Base-by-base conservation (phyloP, 306 rosid species). In the Malus orientalis region DNA sequence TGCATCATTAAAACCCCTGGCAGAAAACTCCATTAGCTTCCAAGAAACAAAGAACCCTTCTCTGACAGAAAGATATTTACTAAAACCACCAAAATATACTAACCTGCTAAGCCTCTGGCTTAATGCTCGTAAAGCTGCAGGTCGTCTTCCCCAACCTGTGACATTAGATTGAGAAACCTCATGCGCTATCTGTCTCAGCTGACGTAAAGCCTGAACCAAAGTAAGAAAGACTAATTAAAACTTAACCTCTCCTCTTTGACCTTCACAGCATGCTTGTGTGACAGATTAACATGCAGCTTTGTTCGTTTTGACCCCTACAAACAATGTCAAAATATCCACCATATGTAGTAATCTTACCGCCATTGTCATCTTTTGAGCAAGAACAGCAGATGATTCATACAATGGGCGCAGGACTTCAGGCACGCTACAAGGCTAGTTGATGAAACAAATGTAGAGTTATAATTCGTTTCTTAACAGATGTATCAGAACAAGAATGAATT, bases 1-100 rank as follows among this genome's bases (percentile, higher is more conserved):
- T 71, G 98, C 97, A 84, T 94, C 98, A 20, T 94, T 94, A 75
- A 94, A 94, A 82, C 98, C 98, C 89, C 98, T 94, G 87, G 69
- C 51, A 74, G 10, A 54, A 78, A 85, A 80, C 30, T 60, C 78
- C 16, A 62, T 85, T 36, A 85, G 78, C 83, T 68, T 80, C 54
- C 32, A 77, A 70, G 75, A 73, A 45, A 12, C 13, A 9, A 75
- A 32, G 13, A 68, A 60, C 47, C 32, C 19, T 70, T 23, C 30
- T 30, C 40, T 42, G 44, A 29, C 47, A 8, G 70, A 63, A 76
- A 4, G 38, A 75, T 71, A 71, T 49, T 64, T 38, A 33, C 63
- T 2, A 27, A 73, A 70, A 51, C 18, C 53, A 78, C 63, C 23
- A 70, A 11, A 75, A 69, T 57, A 78, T 62, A 77, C 73, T 79